Base-by-base conservation (phyloP, 2,329 filamentous ascomycete genomes). In the Akanthomyces uredinophilus region DNA sequence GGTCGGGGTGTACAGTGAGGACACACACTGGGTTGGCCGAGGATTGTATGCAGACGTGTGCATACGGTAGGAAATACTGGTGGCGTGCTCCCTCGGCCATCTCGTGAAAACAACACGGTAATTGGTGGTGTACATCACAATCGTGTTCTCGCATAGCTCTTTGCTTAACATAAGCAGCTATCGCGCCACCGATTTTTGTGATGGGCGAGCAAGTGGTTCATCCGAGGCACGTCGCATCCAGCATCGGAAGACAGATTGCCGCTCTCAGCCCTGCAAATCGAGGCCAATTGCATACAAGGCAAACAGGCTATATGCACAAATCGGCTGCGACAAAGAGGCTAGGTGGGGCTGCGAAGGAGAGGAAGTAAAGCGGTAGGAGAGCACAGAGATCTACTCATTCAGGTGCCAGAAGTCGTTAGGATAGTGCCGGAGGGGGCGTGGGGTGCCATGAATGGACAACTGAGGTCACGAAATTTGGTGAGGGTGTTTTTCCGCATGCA, bases 361-460 rank as follows among this genome's bases (percentile, higher is more conserved):
- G 54, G 55, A 11, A 49, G 14, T 16, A 32, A 39, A 27, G 10
- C 20, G 22, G 44, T 24, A 20, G 20, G 54, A 35, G 27, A n/a
- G n/a, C n/a, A n/a, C n/a, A 47, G 8, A 46, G 53, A 55, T 55
- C 53, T 55, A 43, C 53, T 24, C 37, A 41, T 20, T 22, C 22
- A 13, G 29, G n/a, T 24, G n/a, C 2, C n/a, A 20, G 1, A n/a
- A 16, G 37, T 35, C 24, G 57, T 46, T 53, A 49, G 44, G 39
- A 53, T 41, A 16, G 57, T 39, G 44, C 37, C 24, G 16, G 24
- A 32, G 18, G n/a, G 13, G n/a, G 8, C n/a, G n/a, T n/a, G n/a
- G n/a, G n/a, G n/a, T n/a, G 22, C 10, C 27, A 43, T 41, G 16
- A 60, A 53, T 60, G 57, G 49, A 46, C 39, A 60, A 60, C 46